These are phyloP conservation scores for Phytophthora litchii DNA, from an alignment of 352 stramenopile species.

Conservation along the genomic window DNA sequence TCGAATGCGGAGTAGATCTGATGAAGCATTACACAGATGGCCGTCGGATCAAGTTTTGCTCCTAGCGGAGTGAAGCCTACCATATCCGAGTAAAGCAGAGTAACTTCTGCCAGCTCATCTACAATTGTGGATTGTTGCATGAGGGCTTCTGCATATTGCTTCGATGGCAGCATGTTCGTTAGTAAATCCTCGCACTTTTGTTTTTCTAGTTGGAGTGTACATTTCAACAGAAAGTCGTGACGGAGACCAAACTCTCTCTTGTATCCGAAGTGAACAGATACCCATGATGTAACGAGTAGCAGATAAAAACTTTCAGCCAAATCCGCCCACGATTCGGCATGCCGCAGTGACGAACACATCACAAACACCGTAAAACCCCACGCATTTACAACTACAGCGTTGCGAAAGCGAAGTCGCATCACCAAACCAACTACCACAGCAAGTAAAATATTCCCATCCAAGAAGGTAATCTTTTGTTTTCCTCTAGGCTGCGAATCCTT, in stretches of 20 bases:
- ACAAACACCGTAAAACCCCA: conserved; percentile 49
- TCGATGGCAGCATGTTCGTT: conserved; percentile 85
- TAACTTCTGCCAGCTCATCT: conserved; percentile 83
- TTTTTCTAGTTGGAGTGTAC: conserved; percentile 75
- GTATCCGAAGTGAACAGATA: conserved; percentile 62
- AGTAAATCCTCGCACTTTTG: conserved; percentile 85
- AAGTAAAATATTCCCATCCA: conserved; percentile 61
- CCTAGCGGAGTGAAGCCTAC: conserved; percentile 83
- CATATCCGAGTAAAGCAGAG: conserved; percentile 88
- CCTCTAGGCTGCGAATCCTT: conserved; percentile 10
- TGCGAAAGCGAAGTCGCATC: conserved; percentile 65
- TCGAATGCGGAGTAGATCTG: conserved; percentile 86
- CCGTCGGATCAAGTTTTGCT: conserved; percentile 56
- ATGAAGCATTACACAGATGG: conserved; percentile 84
- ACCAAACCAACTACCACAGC: conserved; percentile 62
- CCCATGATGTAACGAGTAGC: conserved; percentile 32
- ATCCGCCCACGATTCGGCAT: conserved; percentile 40
- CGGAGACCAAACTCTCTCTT: conserved; percentile 67
- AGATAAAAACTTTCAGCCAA: conserved; percentile 50
- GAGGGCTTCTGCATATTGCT: conserved; percentile 71
- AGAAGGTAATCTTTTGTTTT: conserved; percentile 27
- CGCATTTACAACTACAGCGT: conserved; percentile 49
- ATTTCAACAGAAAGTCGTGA: conserved; percentile 81
- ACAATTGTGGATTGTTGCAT: conserved; percentile 79
- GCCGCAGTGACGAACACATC: conserved; percentile 17